Conservation (phyloP, 805 yeast species). For the Saccharomycopsis selenospora region DNA sequence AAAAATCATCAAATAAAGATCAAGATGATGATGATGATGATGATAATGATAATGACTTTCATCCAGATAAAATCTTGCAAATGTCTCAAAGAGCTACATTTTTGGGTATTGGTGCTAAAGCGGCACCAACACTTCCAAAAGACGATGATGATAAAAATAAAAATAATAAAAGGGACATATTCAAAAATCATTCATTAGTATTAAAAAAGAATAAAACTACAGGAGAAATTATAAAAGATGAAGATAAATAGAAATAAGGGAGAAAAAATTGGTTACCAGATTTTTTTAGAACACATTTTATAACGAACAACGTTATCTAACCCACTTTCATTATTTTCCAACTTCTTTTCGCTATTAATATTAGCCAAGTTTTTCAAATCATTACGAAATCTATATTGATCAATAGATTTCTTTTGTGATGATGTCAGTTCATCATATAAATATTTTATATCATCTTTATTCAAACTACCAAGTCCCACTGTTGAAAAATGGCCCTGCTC, state of each 20-base stretch:
- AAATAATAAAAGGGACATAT: background rate
- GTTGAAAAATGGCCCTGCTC: conserved; percentile 8
- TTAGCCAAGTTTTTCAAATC: conserved; percentile 7
- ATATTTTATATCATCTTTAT: conserved; percentile 7
- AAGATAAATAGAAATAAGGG: conserved; percentile 27
- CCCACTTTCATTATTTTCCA: conserved; percentile 29
- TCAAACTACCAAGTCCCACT: conserved; percentile 9
- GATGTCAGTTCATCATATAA: conserved; percentile 12
- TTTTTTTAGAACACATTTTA: conserved; percentile 69
- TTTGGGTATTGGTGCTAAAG: conserved; percentile 46
- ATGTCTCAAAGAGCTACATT: conserved; percentile 30
- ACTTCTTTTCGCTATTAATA: conserved; percentile 21
- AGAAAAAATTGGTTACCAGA: conserved; percentile 41
- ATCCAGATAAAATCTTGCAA: conserved; percentile 12
- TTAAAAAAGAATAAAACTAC: conserved; percentile 13
- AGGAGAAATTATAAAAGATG: conserved; percentile 27
- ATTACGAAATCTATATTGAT: conserved; percentile 8
- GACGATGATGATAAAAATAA: background rate
- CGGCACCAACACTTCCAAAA: conserved; percentile 25
- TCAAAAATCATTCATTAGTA: background rate
- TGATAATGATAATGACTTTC: conserved; percentile 5
- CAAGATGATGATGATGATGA: conserved; percentile 4
- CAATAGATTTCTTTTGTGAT: conserved; percentile 1
- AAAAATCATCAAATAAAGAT: conserved; percentile 17
- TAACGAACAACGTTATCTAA: conserved; percentile 51